Evolutionary conservation across 768 basidiomycete species (phyloP), one percentile per base, ranked within the genome.

Genomic region (Tylopilus subfusipes): DNA sequence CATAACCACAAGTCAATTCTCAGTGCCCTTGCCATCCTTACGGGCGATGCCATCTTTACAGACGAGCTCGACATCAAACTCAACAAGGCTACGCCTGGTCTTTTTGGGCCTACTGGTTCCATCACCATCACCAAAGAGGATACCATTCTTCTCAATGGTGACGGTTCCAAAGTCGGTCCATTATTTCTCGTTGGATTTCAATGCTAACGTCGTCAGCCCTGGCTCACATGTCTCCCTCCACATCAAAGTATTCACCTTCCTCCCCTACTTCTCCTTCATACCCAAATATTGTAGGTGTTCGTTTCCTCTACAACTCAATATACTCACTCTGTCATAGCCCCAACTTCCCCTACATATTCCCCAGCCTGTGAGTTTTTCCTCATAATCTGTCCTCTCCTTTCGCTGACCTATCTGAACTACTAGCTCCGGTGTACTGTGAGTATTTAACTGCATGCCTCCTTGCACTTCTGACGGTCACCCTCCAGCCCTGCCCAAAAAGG

Each of bases 1-100:
- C 96, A 98, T 76, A 99, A 98, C 84, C 88, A 96, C 76, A 99
- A 98, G 78, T 90, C 87, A 52, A 90, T 98, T 75, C 88, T 98
- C 52, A 96, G 96, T 55, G 95, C 98, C 67, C 82, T 98, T 48
- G 93, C 93, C 50, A 97, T 98, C 76, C 85, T 98, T 61, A 98
- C 96, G 5, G 96, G 95, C 49, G 94, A 96, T 57, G 95, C 92
- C 50, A 95, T 99, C 73, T 97, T 98, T 81, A 92, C 93, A 36
- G n/a, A n/a, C n/a, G n/a, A n/a, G n/a, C n/a, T n/a, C n/a, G n/a
- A n/a, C n/a, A n/a, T n/a, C n/a, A n/a, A n/a, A n/a, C n/a, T n/a
- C n/a, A n/a, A n/a, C n/a, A n/a, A n/a, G n/a, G n/a, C n/a, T n/a
- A n/a, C n/a, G 1, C 73, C 81, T 8, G 93, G 97, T 70, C 74